Evolutionary conservation across 2,329 filamentous ascomycete species (phyloP), one percentile per base, ranked within the genome.

Genomic region (Claviceps quebecensis): DNA sequence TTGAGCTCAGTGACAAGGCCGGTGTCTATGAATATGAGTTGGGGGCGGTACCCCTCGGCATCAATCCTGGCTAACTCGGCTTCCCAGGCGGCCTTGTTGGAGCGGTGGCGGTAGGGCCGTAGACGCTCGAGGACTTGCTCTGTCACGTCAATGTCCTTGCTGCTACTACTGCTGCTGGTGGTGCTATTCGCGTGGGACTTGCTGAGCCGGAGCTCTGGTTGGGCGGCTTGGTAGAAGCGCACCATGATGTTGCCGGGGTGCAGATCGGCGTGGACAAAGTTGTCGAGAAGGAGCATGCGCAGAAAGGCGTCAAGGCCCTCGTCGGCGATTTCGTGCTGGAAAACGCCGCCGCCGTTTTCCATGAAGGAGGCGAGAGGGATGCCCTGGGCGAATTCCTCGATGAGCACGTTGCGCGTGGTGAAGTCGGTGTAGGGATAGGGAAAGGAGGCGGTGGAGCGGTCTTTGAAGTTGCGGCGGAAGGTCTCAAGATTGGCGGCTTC

Each of bases 171-270:
- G 1, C 71, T 49, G 66, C 39, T 71, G 67, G 26, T 41, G 17
- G 48, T 22, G 43, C 53, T 44, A 59, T 60, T 41, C 13, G 19
- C 6, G n/a, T 39, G 50, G 46, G 60, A 58, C 43, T 22, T 44
- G 47, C 60, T 58, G 13, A 66, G 52, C 4, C 60, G 63, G 1
- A 94, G 71, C 47, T 84, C 79, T 0, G 91, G 78, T 55, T 83
- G 77, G 14, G 82, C 80, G 0, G 90, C 82, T 61, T 91, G 83
- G 68, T 97, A 96, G 71, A 98, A 98, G 56, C 94, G 88, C 46
- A 98, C 91, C 90, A 98, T 97, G 69, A 98, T 97, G 65, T 98
- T 98, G 26, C 93, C 93, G 0, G 93, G 93, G 64, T 98, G 93
- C 34, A 98, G 72, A 64, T 98, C 93, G 5, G 93, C 91, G 63